phyloP scores from a whole-genome alignment of 495 filamentous ascomycete genomes.

The Pseudevernia furfuracea region DNA sequence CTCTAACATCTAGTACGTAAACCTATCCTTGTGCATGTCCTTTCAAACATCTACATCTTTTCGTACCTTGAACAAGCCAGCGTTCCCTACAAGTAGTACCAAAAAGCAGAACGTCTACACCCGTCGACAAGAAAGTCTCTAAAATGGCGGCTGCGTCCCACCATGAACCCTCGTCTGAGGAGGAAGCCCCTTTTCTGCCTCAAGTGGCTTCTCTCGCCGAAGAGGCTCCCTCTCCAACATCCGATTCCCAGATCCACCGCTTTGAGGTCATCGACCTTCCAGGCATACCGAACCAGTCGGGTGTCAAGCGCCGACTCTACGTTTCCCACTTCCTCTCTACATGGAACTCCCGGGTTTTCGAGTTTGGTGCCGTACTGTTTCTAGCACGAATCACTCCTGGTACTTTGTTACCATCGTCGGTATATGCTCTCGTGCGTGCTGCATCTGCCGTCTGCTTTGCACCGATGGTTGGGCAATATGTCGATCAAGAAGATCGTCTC shows the following conservation, averaged over 20 bases:
- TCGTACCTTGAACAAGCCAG: background rate
- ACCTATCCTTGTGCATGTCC: too few relatives aligned
- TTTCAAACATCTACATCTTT: too few relatives aligned
- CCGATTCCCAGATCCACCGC: background rate
- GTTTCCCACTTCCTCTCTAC: slow-evolving; percentile 53
- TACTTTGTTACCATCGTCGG: slow-evolving; percentile 38
- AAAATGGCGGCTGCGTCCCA: background rate
- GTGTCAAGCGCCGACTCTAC: slow-evolving; percentile 32
- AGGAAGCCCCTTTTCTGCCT: background rate
- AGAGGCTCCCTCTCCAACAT: background rate
- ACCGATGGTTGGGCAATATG: slow-evolving; percentile 38
- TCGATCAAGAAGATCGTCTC: slow-evolving; percentile 31
- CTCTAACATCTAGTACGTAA: too few relatives aligned
- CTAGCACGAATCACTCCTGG: slow-evolving; percentile 44
- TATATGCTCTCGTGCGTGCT: slow-evolving; percentile 30
- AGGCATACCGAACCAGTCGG: background rate
- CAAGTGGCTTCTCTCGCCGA: background rate
- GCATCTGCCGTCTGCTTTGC: slow-evolving; percentile 34
- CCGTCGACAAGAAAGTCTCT: background rate
- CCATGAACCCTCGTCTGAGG: background rate
- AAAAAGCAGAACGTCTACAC: background rate
- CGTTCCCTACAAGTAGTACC: background rate
- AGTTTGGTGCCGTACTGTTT: slow-evolving; percentile 49
- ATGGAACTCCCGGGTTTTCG: slow-evolving; percentile 55
- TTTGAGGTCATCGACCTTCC: background rate